These are phyloP conservation scores for Pontederia crassipes DNA, from an alignment of 176 grass and related monocot species.

Conservation along the genomic window DNA sequence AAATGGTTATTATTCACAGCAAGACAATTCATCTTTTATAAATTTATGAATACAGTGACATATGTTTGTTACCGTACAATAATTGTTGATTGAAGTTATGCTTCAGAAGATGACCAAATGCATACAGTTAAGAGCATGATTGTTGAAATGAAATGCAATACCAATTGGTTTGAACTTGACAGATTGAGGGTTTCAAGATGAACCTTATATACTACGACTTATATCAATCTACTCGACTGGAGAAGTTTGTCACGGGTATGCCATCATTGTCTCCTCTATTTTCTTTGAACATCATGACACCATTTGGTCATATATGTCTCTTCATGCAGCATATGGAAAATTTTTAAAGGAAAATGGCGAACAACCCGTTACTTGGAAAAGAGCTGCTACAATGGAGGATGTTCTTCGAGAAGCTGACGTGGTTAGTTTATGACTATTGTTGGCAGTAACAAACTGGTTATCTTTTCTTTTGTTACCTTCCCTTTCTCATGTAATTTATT, in stretches of 20 bases:
- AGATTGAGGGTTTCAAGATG: slow-evolving; percentile 98
- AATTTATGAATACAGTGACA: too few relatives aligned
- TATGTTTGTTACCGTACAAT: too few relatives aligned
- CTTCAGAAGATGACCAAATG: too few relatives aligned
- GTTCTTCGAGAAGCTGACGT: slow-evolving; percentile 89
- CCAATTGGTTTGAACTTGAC: slow-evolving; percentile 6
- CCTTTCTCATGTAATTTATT: background rate
- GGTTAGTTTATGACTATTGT: slow-evolving; percentile 24
- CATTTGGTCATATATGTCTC: background rate
- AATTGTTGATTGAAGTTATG: too few relatives aligned
- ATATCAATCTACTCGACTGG: slow-evolving; percentile 80
- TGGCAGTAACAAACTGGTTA: background rate
- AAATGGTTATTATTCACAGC: too few relatives aligned
- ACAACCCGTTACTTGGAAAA: slow-evolving; percentile 81
- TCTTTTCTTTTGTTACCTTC: background rate
- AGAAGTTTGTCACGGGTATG: slow-evolving; percentile 93
- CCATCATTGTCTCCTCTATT: background rate
- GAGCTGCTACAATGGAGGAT: slow-evolving; percentile 91
- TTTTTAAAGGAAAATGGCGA: slow-evolving; percentile 91
- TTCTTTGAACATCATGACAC: background rate
- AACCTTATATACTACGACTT: slow-evolving; percentile 94
- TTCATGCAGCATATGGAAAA: slow-evolving; percentile 50
- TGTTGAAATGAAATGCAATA: too few relatives aligned
- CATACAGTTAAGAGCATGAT: too few relatives aligned
- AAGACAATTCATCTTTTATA: too few relatives aligned